Evolutionary conservation across 177 flowering plant species (phyloP).

Genomic region (Vitis hybrid): DNA sequence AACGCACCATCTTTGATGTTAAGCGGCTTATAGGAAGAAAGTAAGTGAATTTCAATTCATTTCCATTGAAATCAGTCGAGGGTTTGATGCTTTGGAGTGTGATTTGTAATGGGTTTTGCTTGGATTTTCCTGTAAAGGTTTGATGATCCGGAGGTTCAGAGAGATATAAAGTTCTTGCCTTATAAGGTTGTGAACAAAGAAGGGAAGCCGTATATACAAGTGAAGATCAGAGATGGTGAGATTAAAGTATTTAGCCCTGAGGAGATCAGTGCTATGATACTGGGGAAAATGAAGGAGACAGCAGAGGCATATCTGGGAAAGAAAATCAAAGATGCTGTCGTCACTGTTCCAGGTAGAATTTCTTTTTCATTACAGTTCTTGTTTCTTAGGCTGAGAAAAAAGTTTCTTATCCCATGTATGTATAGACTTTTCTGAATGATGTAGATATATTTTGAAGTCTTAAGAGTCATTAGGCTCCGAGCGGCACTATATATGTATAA

Average conservation of each 20-base stretch:
- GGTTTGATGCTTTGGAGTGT: neutral
- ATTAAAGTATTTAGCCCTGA: constrained; percentile 54
- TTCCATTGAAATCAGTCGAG: neutral
- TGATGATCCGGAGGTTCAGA: constrained; percentile 57
- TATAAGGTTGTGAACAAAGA: constrained; percentile 54
- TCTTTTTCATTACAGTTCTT: neutral
- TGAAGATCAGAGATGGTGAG: constrained; percentile 43
- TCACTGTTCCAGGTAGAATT: constrained; percentile 55
- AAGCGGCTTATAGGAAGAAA: constrained; percentile 51
- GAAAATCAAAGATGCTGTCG: constrained; percentile 48
- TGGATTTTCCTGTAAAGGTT: constrained; percentile 26
- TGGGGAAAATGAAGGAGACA: constrained; percentile 57
- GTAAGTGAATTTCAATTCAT: constrained; percentile 19
- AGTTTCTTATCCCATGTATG: too few relatives aligned
- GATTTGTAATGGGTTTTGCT: neutral
- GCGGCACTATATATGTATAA: fast-evolving
- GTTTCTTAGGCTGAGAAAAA: too few relatives aligned
- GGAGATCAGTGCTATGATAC: constrained; percentile 56
- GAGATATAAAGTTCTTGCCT: constrained; percentile 41
- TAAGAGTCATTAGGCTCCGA: too few relatives aligned
- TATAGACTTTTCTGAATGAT: too few relatives aligned
- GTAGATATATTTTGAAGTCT: too few relatives aligned
- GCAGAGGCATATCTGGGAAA: constrained; percentile 50
- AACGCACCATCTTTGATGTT: constrained; percentile 40
- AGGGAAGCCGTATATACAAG: constrained; percentile 56